These are phyloP conservation scores for Plasmodium gaboni DNA, from an alignment of 169 alveolate genomes.

Conservation along the genomic window DNA sequence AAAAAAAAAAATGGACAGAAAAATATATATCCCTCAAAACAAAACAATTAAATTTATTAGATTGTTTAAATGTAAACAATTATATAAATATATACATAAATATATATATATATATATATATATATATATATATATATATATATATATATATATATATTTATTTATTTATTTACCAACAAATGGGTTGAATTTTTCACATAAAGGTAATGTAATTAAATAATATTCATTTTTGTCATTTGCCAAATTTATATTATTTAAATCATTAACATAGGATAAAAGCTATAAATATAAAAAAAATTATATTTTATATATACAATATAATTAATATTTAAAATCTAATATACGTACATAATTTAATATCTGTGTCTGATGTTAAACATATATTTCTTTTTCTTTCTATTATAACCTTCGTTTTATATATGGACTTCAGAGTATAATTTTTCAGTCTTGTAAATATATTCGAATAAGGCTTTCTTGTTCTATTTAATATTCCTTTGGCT, in stretches of 20 bases:
- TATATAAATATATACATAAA: background rate
- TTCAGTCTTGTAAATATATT: conserved; percentile 54
- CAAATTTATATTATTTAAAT: conserved; percentile 58
- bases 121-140: background rate
- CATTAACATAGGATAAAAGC: conserved; percentile 68
- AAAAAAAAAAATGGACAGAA: background rate
- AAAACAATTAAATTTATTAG: too few relatives aligned
- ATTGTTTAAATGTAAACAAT: too few relatives aligned
- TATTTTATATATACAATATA: background rate
- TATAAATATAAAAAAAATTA: background rate
- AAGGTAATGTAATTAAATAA: conserved; percentile 56
- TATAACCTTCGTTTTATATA: conserved; percentile 53
- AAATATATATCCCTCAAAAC: background rate
- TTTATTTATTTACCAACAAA: conserved; percentile 19
- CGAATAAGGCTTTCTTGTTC: conserved; percentile 22
- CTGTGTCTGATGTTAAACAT: background rate
- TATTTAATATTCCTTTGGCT: background rate
- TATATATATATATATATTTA: background rate
- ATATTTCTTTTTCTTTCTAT: background rate
- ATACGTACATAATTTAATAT: background rate
- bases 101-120: too few relatives aligned
- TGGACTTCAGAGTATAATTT: conserved; percentile 50
- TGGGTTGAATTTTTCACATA: conserved; percentile 67
- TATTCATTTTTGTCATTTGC: conserved; percentile 60
- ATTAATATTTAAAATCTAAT: too few relatives aligned